Conservation (phyloP, 306 rosid species). For the Acacia melanoxylon region DNA sequence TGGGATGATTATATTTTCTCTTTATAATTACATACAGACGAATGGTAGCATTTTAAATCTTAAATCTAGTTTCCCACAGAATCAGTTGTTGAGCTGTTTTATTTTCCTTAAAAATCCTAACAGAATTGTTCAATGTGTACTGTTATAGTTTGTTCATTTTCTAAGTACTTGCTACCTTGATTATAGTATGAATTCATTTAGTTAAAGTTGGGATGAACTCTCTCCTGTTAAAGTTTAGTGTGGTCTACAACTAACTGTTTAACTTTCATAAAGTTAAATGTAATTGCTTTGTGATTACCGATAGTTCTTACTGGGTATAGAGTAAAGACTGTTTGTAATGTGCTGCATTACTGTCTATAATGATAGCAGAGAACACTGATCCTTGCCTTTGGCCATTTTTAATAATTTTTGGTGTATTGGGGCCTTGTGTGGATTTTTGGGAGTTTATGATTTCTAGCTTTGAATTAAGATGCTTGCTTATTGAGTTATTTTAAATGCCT, state of each 20-base stretch:
- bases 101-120: background rate
- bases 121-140: background rate
- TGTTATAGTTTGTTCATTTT: background rate
- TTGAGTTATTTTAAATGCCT: too few species aligned
- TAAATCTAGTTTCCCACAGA: slow-evolving; percentile 12
- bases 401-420: too few species aligned
- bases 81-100: slow-evolving; percentile 2
- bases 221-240: slow-evolving; percentile 7
- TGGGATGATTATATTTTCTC: background rate
- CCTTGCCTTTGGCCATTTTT: background rate
- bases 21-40: background rate
- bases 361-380: background rate
- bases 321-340: background rate
- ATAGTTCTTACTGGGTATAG: background rate
- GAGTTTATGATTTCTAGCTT: too few species aligned
- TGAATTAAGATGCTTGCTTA: too few species aligned
- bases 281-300: slow-evolving; percentile 24
- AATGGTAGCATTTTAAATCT: background rate
- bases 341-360: background rate
- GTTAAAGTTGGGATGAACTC: slow-evolving; percentile 11
- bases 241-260: background rate
- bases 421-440: too few species aligned
- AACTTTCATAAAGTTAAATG: background rate
- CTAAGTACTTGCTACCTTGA: background rate
- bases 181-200: slow-evolving; percentile 10